These are phyloP conservation scores for Aureobasidium uvarum DNA, from an alignment of 2,329 filamentous ascomycete species.

Conservation along the genomic window DNA sequence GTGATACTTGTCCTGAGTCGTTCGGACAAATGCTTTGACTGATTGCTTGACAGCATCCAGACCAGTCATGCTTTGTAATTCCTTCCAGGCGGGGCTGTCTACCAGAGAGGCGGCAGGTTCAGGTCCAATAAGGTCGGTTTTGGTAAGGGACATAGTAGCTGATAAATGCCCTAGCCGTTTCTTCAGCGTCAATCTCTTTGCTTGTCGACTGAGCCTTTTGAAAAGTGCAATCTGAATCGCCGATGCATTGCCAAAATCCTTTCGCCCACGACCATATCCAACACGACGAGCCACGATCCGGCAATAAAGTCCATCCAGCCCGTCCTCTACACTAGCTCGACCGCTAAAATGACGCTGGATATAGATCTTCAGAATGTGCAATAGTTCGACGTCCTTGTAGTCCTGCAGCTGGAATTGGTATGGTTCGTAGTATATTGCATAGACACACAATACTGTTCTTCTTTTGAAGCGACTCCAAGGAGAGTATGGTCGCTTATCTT, in stretches of 20 bases:
- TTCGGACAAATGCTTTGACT: neutral
- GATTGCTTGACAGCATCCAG: neutral
- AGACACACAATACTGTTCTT: too few species aligned
- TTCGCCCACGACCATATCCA: neutral
- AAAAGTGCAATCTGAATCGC: neutral
- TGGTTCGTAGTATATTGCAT: constrained; percentile 33
- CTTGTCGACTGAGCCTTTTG: neutral
- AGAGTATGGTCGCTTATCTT: too few species aligned
- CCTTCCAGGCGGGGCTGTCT: neutral
- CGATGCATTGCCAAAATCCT: neutral
- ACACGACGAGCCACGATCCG: neutral
- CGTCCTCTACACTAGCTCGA: neutral
- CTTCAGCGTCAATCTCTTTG: neutral
- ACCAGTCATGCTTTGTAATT: neutral
- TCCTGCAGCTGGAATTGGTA: constrained; percentile 65
- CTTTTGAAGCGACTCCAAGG: too few species aligned
- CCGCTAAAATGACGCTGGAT: constrained; percentile 52
- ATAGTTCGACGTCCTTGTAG: constrained; percentile 64
- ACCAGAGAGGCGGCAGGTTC: neutral
- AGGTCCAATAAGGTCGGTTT: neutral
- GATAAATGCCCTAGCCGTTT: neutral
- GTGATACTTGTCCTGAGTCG: neutral
- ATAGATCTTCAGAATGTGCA: constrained; percentile 58
- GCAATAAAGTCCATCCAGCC: neutral
- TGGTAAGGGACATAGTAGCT: neutral